Conservation (phyloP, 306 rosid genomes). For the Argentina anserina region DNA sequence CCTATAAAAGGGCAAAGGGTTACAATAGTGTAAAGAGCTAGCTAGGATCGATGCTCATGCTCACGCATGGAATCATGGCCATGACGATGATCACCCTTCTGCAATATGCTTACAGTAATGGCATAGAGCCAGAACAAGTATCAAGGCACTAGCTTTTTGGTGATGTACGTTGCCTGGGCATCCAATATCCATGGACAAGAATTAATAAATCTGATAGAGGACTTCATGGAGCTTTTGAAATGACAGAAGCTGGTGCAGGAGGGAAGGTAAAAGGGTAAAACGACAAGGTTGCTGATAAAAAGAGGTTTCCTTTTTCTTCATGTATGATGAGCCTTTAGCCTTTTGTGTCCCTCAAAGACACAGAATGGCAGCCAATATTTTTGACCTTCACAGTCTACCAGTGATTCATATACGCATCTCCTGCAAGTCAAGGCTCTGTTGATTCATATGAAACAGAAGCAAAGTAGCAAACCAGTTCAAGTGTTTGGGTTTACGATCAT, state of each 20-base stretch:
- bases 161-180: neutral
- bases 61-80: slow-evolving; percentile 9
- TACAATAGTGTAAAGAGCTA: neutral
- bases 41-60: neutral
- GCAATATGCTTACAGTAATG: neutral
- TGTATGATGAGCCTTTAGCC: slow-evolving; percentile 6
- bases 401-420: no score
- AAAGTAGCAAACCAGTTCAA: neutral
- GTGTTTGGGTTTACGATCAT: neutral
- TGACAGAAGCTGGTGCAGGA: slow-evolving; percentile 23
- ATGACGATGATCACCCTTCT: slow-evolving; percentile 5
- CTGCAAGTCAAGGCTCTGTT: neutral
- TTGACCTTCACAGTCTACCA: slow-evolving; percentile 24
- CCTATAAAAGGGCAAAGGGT: neutral
- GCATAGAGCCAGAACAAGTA: neutral
- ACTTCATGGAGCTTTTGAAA: slow-evolving; percentile 20
- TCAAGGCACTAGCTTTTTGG: neutral
- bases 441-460: neutral
- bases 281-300: slow-evolving; percentile 26
- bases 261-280: slow-evolving; percentile 15
- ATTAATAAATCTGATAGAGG: slow-evolving; percentile 1
- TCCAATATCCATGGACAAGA: slow-evolving; percentile 8
- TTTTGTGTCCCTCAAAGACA: slow-evolving; percentile 19
- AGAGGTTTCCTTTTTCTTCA: slow-evolving; percentile 20
- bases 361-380: slow-evolving; percentile 8